phyloP scores from a whole-genome alignment of 179 eudicot species.

The Spinacia oleracea region DNA sequence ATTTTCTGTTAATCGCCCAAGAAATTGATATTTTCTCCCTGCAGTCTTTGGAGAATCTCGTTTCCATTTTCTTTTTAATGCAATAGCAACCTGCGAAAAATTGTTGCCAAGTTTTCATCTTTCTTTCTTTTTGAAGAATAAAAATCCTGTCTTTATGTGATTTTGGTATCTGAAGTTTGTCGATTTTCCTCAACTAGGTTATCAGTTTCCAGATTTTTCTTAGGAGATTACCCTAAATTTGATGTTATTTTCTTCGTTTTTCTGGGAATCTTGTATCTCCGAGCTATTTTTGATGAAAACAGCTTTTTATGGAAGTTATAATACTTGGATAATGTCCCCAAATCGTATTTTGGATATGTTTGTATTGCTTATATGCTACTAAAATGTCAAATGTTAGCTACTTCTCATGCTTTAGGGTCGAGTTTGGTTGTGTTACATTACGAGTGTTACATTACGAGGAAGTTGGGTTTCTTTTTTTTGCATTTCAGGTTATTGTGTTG shows the following conservation, averaged over 20 bases:
- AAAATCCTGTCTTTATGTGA: background rate
- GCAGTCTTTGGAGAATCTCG: too few species aligned
- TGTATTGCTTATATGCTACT: background rate
- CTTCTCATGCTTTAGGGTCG: background rate
- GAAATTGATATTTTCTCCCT: too few species aligned
- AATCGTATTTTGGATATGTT: background rate
- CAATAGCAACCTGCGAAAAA: too few species aligned
- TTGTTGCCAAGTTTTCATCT: background rate
- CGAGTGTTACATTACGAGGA: background rate
- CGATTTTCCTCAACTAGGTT: background rate
- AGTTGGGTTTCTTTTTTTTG: background rate
- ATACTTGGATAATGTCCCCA: background rate
- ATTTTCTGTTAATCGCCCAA: too few species aligned
- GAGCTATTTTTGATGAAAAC: background rate
- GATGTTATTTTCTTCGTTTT: background rate
- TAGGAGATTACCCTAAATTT: too few species aligned
- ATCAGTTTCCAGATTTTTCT: background rate
- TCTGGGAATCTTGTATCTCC: background rate
- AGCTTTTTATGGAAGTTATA: background rate
- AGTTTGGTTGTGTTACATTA: background rate
- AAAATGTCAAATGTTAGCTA: background rate
- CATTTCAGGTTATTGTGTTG: slow-evolving; percentile 12
- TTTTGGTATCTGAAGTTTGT: background rate
- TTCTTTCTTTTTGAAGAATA: background rate
- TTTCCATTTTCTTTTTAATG: too few species aligned